A percentile compares a stretch with the other conserved stretches of the same genome.
Conservation (phyloP, 768 basidiomycete species). For the Mycena epipterygia region DNA sequence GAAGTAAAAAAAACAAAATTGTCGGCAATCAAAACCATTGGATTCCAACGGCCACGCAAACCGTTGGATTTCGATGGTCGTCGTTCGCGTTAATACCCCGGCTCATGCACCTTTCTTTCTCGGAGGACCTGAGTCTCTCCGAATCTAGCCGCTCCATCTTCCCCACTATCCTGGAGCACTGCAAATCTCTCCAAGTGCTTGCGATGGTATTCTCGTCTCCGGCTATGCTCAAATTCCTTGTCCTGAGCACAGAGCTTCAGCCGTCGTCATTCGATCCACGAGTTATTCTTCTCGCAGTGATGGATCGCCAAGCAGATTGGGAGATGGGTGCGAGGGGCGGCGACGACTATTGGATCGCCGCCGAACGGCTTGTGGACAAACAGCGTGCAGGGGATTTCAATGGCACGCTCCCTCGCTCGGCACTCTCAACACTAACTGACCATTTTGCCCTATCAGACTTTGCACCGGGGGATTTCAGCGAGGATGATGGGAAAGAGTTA, state of each 20-base stretch:
- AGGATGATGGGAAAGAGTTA: background rate
- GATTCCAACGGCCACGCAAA: too few relatives aligned
- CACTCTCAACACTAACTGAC: slow-evolving; percentile 5
- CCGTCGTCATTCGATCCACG: slow-evolving; percentile 13
- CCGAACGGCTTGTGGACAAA: slow-evolving; percentile 7
- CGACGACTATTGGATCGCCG: slow-evolving; percentile 14
- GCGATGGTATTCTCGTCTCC: slow-evolving; percentile 1
- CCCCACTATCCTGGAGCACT: slow-evolving; percentile 8
- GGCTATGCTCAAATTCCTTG: slow-evolving; percentile 8
- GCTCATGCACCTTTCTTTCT: slow-evolving; percentile 9
- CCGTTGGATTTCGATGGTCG: too few relatives aligned
- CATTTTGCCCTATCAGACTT: slow-evolving; percentile 11
- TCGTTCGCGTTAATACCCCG: slow-evolving; percentile 7
- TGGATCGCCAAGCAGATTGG: slow-evolving; percentile 9
- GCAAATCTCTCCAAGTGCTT: slow-evolving; percentile 15
- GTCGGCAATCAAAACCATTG: too few relatives aligned
- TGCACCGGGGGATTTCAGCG: background rate
- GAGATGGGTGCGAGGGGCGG: slow-evolving; percentile 19
- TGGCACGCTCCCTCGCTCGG: background rate
- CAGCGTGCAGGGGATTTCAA: background rate
- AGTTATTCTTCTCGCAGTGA: slow-evolving; percentile 6
- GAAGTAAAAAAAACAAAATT: too few relatives aligned
- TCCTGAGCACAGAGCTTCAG: background rate
- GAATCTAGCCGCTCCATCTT: slow-evolving; percentile 4
- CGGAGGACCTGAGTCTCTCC: background rate